Percentiles rank a stretch among this genome's conserved stretches.
Evolutionary conservation across 768 basidiomycete species (phyloP).

Genomic region (Tubosaeta sp.): DNA sequence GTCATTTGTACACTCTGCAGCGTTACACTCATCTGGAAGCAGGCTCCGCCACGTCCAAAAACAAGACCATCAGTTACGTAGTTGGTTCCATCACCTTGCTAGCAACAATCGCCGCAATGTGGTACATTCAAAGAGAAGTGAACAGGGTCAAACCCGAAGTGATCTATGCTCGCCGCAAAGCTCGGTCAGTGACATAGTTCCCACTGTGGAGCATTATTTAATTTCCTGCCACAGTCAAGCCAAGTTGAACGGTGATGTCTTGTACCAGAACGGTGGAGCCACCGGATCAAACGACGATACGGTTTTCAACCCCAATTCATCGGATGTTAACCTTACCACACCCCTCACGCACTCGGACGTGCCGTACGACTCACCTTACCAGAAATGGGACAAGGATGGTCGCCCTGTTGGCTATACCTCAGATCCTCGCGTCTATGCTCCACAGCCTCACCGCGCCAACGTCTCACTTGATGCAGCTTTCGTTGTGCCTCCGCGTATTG

Average conservation of each 20-base stretch:
- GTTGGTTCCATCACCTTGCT: conserved; percentile 66
- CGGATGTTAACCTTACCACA: conserved; percentile 39
- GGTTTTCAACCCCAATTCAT: conserved; percentile 34
- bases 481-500: conserved; percentile 6
- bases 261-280: conserved; percentile 29
- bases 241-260: conserved; percentile 38
- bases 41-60: conserved; percentile 34
- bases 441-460: conserved; percentile 39
- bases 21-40: conserved; percentile 3
- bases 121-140: conserved; percentile 78
- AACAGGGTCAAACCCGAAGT: conserved; percentile 60
- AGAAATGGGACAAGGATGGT: conserved; percentile 51
- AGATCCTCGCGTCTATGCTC: conserved; percentile 47
- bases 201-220: background rate
- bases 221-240: conserved; percentile 42
- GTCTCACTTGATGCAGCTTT: conserved; percentile 14
- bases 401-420: conserved; percentile 45
- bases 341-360: conserved; percentile 26
- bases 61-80: conserved; percentile 62
- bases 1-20: background rate
- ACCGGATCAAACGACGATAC: conserved; percentile 29
- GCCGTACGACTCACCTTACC: conserved; percentile 33
- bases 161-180: conserved; percentile 69
- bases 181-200: conserved; percentile 41
- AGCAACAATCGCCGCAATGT: conserved; percentile 74